Conservation (phyloP, 345 rosid genomes). For the Salix koriyanagi region DNA sequence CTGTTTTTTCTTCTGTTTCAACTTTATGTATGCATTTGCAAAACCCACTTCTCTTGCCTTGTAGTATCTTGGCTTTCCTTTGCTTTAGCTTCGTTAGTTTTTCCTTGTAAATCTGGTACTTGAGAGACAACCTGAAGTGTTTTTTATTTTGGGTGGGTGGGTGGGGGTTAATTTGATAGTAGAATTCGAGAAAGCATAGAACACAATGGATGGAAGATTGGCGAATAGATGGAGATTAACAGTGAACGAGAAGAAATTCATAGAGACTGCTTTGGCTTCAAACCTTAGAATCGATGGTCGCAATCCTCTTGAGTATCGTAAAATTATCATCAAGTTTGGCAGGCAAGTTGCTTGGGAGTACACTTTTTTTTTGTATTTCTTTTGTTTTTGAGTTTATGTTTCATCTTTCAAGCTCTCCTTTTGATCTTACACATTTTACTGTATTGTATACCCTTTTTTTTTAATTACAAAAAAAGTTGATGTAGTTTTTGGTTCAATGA, state of each 20-base stretch:
- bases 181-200: not conserved
- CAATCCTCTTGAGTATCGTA: conserved; percentile 75
- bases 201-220: conserved; percentile 65
- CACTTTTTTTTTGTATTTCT: not conserved
- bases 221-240: conserved; percentile 75
- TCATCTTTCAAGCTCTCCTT: not conserved
- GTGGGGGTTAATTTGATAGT: not conserved
- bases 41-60: not conserved
- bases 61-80: not conserved
- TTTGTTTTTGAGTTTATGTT: not conserved
- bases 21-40: not conserved
- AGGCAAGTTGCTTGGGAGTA: conserved; percentile 42
- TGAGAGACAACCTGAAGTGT: not conserved
- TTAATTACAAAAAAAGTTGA: not conserved
- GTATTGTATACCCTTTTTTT: not conserved
- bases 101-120: not conserved
- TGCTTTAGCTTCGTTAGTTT: not conserved
- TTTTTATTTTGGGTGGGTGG: no score
- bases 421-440: not conserved
- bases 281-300: conserved; percentile 89
- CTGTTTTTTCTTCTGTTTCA: not conserved
- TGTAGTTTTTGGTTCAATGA: not conserved
- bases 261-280: conserved; percentile 70
- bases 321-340: conserved; percentile 78
- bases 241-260: conserved; percentile 78